Evolutionary conservation across 352 stramenopile species (phyloP).

Genomic region (Phytophthora hibernalis): DNA sequence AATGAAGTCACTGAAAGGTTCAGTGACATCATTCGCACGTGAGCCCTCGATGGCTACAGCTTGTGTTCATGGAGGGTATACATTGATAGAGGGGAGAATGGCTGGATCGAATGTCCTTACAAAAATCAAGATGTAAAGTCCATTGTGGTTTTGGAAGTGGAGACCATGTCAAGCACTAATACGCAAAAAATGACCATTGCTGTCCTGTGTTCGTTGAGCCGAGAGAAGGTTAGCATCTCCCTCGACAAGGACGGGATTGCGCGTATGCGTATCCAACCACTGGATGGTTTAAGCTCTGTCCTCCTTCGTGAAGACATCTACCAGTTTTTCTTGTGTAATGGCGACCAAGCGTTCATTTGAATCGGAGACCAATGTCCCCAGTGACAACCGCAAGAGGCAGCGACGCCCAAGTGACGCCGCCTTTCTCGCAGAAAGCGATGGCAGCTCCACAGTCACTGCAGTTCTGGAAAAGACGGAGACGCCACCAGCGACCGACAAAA

Average conservation of each 20-base stretch:
- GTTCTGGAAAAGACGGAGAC: conserved; percentile 14
- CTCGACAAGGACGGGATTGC: conserved; percentile 95
- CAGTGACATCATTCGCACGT: too few species aligned
- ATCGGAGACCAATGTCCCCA: conserved; percentile 4
- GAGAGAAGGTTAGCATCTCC: conserved; percentile 96
- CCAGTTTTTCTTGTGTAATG: conserved; percentile 60
- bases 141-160: conserved; percentile 43
- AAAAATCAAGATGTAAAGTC: conserved; percentile 18
- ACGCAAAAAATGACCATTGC: background rate
- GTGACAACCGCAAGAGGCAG: conserved; percentile 23
- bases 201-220: conserved; percentile 92
- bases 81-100: conserved; percentile 32
- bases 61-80: conserved; percentile 34
- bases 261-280: conserved; percentile 79
- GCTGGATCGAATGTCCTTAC: conserved; percentile 8
- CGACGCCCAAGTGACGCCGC: background rate
- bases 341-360: conserved; percentile 18
- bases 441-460: background rate
- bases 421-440: conserved; percentile 9
- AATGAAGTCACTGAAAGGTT: too few species aligned
- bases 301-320: conserved; percentile 59
- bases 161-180: conserved; percentile 31
- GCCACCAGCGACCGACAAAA: background rate
- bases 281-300: conserved; percentile 90
- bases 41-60: conserved; percentile 6